These are phyloP conservation scores for Ceratobasidium sp. DNA, from an alignment of 1,284 basidiomycete genomes.

Conservation along the genomic window DNA sequence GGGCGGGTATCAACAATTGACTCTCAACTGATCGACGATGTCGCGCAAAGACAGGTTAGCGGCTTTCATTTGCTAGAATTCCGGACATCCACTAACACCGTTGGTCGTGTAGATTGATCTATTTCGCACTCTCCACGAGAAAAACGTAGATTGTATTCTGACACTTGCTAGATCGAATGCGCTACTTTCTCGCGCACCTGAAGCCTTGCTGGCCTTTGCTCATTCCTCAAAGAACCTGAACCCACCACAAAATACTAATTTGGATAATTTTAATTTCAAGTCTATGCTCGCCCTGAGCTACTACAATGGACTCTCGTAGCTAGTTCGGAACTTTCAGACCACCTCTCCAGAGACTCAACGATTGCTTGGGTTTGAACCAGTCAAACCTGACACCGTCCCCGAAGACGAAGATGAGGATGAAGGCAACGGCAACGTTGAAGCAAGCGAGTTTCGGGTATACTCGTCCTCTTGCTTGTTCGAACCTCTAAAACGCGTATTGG, in stretches of 20 bases:
- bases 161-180: background rate
- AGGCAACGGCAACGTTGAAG: background rate
- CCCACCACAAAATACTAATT: background rate
- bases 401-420: background rate
- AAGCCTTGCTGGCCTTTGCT: background rate
- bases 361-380: constrained; percentile 18
- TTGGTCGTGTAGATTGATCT: background rate
- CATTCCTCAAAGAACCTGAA: background rate
- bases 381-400: background rate
- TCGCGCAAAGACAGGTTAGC: background rate
- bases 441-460: background rate
- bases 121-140: background rate
- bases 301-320: background rate
- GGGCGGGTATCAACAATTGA: background rate
- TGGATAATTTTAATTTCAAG: background rate
- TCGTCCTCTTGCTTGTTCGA: constrained; percentile 22
- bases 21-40: background rate
- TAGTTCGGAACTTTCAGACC: background rate
- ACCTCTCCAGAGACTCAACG: background rate
- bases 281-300: background rate
- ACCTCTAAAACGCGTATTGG: background rate
- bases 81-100: too few species aligned
- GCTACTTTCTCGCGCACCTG: background rate
- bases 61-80: background rate
- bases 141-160: background rate